These are phyloP conservation scores for Epichloe amarillans DNA, from an alignment of 2,329 filamentous ascomycete genomes.

Conservation along the genomic window DNA sequence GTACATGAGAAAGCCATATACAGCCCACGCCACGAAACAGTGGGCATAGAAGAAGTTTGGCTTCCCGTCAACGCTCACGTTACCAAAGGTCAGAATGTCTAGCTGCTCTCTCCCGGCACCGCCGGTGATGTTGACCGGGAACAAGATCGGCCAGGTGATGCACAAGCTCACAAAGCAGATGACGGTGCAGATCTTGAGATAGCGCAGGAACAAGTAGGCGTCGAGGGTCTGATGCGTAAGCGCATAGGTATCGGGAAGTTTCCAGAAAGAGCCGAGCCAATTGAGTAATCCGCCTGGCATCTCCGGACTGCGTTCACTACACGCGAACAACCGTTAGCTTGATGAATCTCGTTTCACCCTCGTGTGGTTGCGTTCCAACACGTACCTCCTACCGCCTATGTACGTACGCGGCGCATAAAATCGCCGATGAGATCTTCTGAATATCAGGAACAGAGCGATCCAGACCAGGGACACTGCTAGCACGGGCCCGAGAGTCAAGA, in stretches of 20 bases:
- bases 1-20: slow-evolving; percentile 79
- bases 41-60: slow-evolving; percentile 66
- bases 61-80: slow-evolving; percentile 35
- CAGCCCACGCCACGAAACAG: slow-evolving; percentile 66
- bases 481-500: slow-evolving; percentile 41
- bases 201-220: slow-evolving; percentile 76
- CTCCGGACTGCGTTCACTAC: slow-evolving; percentile 40
- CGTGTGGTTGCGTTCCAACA: background rate
- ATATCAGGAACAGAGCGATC: slow-evolving; percentile 35
- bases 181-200: slow-evolving; percentile 61
- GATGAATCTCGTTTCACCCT: background rate
- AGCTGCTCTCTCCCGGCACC: slow-evolving; percentile 53
- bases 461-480: slow-evolving; percentile 34
- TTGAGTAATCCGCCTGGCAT: slow-evolving; percentile 44
- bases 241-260: slow-evolving; percentile 59
- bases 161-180: slow-evolving; percentile 69
- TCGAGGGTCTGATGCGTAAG: slow-evolving; percentile 83
- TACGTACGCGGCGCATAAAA: slow-evolving; percentile 44
- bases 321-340: background rate
- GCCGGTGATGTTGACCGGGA: slow-evolving; percentile 74
- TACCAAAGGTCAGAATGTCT: slow-evolving; percentile 26
- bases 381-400: slow-evolving; percentile 33
- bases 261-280: slow-evolving; percentile 51
- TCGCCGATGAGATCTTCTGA: slow-evolving; percentile 33
- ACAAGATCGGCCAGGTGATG: slow-evolving; percentile 78